Evolutionary conservation across 192 early-diverging fungal species (phyloP).

Genomic region (Lobosporangium transversale): DNA sequence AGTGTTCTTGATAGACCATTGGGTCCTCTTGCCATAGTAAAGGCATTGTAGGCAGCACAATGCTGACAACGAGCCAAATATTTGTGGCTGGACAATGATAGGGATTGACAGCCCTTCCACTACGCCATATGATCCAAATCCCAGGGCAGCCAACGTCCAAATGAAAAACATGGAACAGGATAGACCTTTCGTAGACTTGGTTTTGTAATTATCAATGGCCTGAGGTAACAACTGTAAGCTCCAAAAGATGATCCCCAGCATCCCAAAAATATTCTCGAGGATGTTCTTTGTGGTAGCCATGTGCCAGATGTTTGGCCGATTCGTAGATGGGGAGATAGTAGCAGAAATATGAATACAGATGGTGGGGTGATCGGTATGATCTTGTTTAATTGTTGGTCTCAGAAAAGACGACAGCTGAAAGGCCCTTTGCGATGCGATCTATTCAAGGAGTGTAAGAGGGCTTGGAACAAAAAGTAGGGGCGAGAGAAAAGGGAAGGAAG

Average conservation of each 20-base stretch:
- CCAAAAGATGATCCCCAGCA: conserved; percentile 60
- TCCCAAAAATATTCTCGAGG: conserved; percentile 55
- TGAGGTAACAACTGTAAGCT: conserved; percentile 61
- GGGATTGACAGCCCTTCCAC: conserved; percentile 57
- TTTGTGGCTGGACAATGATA: conserved; percentile 57
- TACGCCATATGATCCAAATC: conserved; percentile 56
- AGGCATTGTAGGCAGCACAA: conserved; percentile 51
- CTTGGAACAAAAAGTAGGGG: too few species aligned
- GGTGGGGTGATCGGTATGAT: too few species aligned
- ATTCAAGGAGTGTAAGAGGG: too few species aligned
- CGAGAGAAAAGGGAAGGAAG: background rate
- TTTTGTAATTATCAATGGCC: conserved; percentile 55
- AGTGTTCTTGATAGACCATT: conserved; percentile 14
- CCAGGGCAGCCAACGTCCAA: conserved; percentile 48
- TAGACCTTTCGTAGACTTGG: conserved; percentile 52
- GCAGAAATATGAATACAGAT: too few species aligned
- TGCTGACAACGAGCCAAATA: conserved; percentile 52
- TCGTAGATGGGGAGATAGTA: background rate
- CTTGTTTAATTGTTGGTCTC: too few species aligned
- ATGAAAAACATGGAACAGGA: conserved; percentile 54
- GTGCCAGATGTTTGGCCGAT: conserved; percentile 15
- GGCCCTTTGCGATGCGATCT: too few species aligned
- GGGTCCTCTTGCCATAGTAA: conserved; percentile 31
- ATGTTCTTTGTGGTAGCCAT: conserved; percentile 32
- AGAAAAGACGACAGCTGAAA: too few species aligned